These are phyloP conservation scores for Ministeria vibrans DNA, from an alignment of 78 protist species.

Conservation along the genomic window DNA sequence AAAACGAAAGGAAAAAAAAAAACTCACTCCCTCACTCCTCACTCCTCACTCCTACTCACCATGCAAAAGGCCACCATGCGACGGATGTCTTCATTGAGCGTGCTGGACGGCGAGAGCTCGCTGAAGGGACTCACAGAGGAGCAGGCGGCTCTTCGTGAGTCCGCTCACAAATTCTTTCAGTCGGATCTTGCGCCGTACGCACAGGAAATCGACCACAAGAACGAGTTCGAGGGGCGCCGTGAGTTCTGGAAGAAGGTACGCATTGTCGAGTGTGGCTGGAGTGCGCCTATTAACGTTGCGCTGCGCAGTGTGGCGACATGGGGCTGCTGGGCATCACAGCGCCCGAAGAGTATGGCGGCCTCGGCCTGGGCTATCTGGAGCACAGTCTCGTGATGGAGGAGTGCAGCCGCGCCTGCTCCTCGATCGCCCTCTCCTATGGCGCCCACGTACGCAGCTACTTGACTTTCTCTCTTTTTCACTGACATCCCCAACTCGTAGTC, in stretches of 20 bases:
- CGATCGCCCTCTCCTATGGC: constrained; percentile 81
- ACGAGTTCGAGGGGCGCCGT: constrained; percentile 42
- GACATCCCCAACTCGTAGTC: too few species aligned
- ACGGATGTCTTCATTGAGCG: not conserved
- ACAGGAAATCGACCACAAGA: constrained; percentile 50
- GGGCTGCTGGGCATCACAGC: constrained; percentile 86
- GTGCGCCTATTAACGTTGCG: too few species aligned
- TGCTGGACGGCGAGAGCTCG: not conserved
- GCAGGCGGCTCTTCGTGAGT: constrained; percentile 45
- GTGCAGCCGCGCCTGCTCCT: constrained; percentile 55
- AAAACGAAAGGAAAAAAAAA: too few species aligned
- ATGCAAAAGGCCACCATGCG: not conserved
- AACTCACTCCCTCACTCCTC: too few species aligned
- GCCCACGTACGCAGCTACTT: too few species aligned
- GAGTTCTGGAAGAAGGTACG: constrained; percentile 62
- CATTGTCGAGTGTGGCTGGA: too few species aligned
- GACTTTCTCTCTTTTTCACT: too few species aligned
- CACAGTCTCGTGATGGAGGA: constrained; percentile 81
- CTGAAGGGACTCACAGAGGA: not conserved
- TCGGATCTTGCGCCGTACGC: constrained; percentile 79
- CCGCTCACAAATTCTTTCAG: constrained; percentile 50
- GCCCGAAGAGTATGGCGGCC: constrained; percentile 71
- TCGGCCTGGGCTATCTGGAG: constrained; percentile 61
- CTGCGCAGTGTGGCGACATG: constrained; percentile 74
- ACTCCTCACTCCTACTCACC: not conserved